Conservation (phyloP, 1,284 basidiomycete species). For the Trametes hirsuta region DNA sequence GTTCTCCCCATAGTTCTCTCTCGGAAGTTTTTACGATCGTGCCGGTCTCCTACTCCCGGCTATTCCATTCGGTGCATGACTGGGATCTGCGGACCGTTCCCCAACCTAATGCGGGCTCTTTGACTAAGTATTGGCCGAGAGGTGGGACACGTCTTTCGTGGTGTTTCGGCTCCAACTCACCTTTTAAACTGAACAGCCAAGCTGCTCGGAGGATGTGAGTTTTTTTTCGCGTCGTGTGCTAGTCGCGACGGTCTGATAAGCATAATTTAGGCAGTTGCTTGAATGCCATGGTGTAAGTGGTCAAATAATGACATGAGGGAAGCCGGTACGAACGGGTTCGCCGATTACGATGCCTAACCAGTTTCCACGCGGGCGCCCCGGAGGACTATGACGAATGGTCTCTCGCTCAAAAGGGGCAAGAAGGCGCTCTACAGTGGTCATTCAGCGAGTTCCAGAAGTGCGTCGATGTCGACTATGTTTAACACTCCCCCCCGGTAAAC, state of each 20-base stretch:
- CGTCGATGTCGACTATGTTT: constrained; percentile 4
- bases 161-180: not conserved
- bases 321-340: not conserved
- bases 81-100: constrained; percentile 59
- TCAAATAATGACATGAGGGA: no score
- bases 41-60: constrained; percentile 28
- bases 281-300: constrained; percentile 64
- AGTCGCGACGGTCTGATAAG: not conserved
- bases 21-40: constrained; percentile 26
- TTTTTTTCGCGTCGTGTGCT: not conserved
- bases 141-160: constrained; percentile 41
- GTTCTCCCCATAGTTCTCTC: constrained; percentile 21
- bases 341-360: constrained; percentile 29
- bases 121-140: constrained; percentile 61
- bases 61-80: constrained; percentile 50
- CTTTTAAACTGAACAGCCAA: constrained; percentile 45
- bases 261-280: constrained; percentile 56
- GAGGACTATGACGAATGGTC: constrained; percentile 75
- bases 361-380: constrained; percentile 69
- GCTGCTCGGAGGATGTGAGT: constrained; percentile 71
- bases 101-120: constrained; percentile 50
- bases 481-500: not conserved
- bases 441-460: constrained; percentile 58
- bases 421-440: constrained; percentile 58
- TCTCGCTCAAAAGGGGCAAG: constrained; percentile 46